phyloP scores from a whole-genome alignment of 140 eudicot species.

The Stevia rebaudiana region DNA sequence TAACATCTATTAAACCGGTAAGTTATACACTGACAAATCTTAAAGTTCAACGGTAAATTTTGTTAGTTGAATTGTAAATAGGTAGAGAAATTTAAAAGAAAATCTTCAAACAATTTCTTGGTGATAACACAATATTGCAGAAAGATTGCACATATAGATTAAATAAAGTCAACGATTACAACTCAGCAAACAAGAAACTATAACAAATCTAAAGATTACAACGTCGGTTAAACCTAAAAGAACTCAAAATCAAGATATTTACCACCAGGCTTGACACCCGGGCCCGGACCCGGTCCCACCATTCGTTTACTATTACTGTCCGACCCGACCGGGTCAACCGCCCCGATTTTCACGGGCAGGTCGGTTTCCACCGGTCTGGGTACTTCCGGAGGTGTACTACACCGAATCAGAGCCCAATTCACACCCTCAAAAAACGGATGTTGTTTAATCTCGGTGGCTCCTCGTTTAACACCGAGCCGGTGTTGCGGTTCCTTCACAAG shows the following conservation, averaged over 20 bases:
- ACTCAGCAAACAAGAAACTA: conserved; percentile 26
- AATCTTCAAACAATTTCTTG: not conserved
- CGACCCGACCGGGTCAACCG: conserved; percentile 38
- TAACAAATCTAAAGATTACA: conserved; percentile 13
- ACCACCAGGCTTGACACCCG: conserved; percentile 63
- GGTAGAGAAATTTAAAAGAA: not conserved
- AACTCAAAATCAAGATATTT: conserved; percentile 91
- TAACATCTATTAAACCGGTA: not conserved
- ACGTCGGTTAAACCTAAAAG: conserved; percentile 41
- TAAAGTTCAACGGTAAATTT: not conserved
- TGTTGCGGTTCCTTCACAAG: conserved; percentile 85
- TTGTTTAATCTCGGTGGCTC: conserved; percentile 92
- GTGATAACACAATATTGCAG: conserved; percentile 17
- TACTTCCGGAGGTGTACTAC: conserved; percentile 92
- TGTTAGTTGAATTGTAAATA: not conserved
- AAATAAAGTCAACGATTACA: conserved; percentile 27
- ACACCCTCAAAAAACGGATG: conserved; percentile 96
- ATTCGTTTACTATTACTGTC: conserved; percentile 52
- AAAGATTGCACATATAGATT: conserved; percentile 20
- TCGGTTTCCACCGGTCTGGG: conserved; percentile 57
- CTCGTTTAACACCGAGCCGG: conserved; percentile 78
- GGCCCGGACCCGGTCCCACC: conserved; percentile 30
- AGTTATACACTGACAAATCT: not conserved
- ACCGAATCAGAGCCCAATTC: conserved; percentile 90
- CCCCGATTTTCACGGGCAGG: conserved; percentile 37